Base-by-base conservation (phyloP, 2,329 filamentous ascomycete genomes). In the Aspergillus vadensis region DNA sequence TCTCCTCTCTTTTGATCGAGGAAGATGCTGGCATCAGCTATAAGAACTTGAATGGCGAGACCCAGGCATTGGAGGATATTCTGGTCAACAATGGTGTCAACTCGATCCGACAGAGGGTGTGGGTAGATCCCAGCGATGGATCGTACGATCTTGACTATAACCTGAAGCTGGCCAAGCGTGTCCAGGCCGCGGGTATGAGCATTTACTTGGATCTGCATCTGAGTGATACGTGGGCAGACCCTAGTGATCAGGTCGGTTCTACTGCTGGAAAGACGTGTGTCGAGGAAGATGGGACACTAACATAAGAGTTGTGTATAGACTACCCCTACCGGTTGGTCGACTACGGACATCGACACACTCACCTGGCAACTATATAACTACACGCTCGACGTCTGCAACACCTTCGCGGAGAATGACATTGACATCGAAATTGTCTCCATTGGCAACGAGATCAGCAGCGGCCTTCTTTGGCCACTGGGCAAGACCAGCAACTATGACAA, bases 151-250 rank as follows among this genome's bases (percentile, higher is more conserved):
- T 91, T 44, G 84, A 84, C 60, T 91, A 91, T 76, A 91, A 91
- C 70, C 71, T 92, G 63, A 77, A 83, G 57, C 80, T 91, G n/a
- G 89, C 86, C 3, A 83, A 83, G 71, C 82, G 88, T 54, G 87
- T 88, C 3, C 82, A 86, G 66, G 84, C 84, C 2, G 86, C 83
- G 0, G 88, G 88, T 0, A 71, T 91, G 56, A 79, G 78, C 2
- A 79, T 90, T 39, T 85, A 83, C 67, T 76, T 91, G 17, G 85
- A 89, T 65, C 77, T 91, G 62, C 87, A 90, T 73, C 86, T 85
- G 67, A 86, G 83, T 71, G 87, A 91, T 74, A 89, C 84, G 1
- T 91, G 88, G 89, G 88, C 89, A 0, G 88, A 91, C 66, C 88
- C 89, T 0, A 78, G 73, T 1, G 75, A 89, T 58, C 89, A 91